Conservation (phyloP, 2,329 filamentous ascomycete species). For the Colletotrichum liaoningense region DNA sequence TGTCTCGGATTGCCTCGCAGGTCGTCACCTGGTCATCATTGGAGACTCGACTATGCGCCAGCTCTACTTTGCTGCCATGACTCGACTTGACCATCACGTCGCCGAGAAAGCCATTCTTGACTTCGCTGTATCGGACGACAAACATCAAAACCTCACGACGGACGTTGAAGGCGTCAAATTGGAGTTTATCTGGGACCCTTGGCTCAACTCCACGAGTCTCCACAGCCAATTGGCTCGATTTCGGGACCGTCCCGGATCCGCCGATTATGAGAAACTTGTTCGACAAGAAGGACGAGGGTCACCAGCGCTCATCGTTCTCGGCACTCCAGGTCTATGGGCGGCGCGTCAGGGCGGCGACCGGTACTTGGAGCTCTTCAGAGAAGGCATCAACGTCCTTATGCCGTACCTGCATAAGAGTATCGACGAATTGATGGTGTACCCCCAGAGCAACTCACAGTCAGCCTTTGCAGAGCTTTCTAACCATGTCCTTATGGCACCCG, state of each 20-base stretch:
- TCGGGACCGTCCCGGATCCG: constrained; percentile 27
- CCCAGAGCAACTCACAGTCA: constrained; percentile 17
- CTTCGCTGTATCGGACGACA: constrained; percentile 30
- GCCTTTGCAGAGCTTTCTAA: constrained; percentile 33
- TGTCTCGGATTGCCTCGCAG: constrained; percentile 62
- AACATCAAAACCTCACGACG: constrained; percentile 27
- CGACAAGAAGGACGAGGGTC: constrained; percentile 35
- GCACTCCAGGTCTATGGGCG: constrained; percentile 66
- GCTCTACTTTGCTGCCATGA: constrained; percentile 64
- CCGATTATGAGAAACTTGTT: constrained; percentile 26
- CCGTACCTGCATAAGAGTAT: constrained; percentile 46
- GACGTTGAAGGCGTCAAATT: constrained; percentile 32
- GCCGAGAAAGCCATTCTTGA: constrained; percentile 31
- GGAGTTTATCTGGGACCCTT: constrained; percentile 70
- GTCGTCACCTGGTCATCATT: constrained; percentile 66
- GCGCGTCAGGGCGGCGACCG: constrained; percentile 60
- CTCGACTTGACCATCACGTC: constrained; percentile 25
- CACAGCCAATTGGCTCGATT: constrained; percentile 31
- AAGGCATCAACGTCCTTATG: constrained; percentile 57
- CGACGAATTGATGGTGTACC: constrained; percentile 37
- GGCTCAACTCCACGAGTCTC: constrained; percentile 58
- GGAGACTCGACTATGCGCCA: constrained; percentile 72
- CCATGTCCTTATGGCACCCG: constrained; percentile 52
- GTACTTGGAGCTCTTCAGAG: constrained; percentile 57
- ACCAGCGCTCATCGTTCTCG: constrained; percentile 62